Evolutionary conservation across 2,329 filamentous ascomycete genomes (phyloP).

Genomic region (Aquanectria penicillioides): DNA sequence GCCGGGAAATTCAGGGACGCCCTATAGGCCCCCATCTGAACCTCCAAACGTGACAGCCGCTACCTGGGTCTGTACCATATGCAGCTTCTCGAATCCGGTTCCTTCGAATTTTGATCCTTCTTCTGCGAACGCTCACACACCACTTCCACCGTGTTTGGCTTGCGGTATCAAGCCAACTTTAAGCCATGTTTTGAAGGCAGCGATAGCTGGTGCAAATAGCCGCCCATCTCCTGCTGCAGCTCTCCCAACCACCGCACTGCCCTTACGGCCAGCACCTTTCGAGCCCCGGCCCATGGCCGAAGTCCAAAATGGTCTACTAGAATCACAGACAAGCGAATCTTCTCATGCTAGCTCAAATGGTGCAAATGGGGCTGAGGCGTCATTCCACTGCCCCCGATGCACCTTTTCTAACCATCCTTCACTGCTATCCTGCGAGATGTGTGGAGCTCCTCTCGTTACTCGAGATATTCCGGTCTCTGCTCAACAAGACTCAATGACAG

Average conservation of each 20-base stretch:
- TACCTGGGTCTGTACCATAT: constrained; percentile 96
- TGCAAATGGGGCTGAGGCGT: constrained; percentile 41
- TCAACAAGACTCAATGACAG: constrained; percentile 49
- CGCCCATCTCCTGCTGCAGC: constrained; percentile 46
- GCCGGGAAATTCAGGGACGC: constrained; percentile 56
- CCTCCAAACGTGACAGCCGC: constrained; percentile 66
- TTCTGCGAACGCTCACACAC: constrained; percentile 81
- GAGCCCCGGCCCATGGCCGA: constrained; percentile 24
- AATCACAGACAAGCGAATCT: not conserved
- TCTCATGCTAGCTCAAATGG: constrained; percentile 9
- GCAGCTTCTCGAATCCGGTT: constrained; percentile 91
- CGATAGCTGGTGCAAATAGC: constrained; percentile 78
- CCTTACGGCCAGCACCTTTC: constrained; percentile 41
- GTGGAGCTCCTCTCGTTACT: constrained; percentile 78
- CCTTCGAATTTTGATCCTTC: constrained; percentile 93
- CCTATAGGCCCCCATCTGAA: constrained; percentile 50
- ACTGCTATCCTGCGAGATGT: constrained; percentile 88
- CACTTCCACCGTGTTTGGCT: constrained; percentile 85
- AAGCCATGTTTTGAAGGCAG: constrained; percentile 84
- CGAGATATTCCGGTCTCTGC: constrained; percentile 52
- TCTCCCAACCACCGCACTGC: constrained; percentile 36
- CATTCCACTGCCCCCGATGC: constrained; percentile 82
- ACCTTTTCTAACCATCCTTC: constrained; percentile 96
- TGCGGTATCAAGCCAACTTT: constrained; percentile 94
- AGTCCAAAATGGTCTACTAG: constrained; percentile 7